Evolutionary conservation across 2,329 filamentous ascomycete species (phyloP).

Genomic region (Huntiella savannae): DNA sequence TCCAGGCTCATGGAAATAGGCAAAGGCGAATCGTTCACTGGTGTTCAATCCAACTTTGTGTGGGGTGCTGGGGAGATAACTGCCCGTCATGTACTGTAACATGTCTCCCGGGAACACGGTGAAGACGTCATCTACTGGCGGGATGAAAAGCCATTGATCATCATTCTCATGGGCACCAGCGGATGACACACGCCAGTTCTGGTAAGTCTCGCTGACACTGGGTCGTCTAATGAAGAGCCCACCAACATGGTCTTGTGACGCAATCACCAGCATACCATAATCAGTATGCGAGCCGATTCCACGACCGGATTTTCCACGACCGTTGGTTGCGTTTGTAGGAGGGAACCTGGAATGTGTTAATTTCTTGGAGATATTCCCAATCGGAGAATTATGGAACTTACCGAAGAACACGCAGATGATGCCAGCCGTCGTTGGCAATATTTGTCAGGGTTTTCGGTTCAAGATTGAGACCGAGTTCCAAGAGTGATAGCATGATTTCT

Average conservation of each 20-base stretch:
- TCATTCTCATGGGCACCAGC: slow-evolving; percentile 27
- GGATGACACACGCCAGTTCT: slow-evolving; percentile 27
- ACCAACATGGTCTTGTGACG: slow-evolving; percentile 29
- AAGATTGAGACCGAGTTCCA: slow-evolving; percentile 25
- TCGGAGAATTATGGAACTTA: slow-evolving; percentile 12
- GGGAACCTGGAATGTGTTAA: slow-evolving; percentile 17
- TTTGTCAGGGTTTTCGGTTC: slow-evolving; percentile 22
- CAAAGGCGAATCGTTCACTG: slow-evolving; percentile 27
- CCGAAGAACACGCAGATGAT: slow-evolving; percentile 30
- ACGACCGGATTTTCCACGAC: slow-evolving; percentile 28
- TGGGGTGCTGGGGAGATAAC: slow-evolving; percentile 26
- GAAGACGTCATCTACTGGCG: slow-evolving; percentile 24
- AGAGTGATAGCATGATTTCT: slow-evolving; percentile 26
- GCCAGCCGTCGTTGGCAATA: slow-evolving; percentile 29
- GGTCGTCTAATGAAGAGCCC: slow-evolving; percentile 28
- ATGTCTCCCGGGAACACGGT: slow-evolving; percentile 34
- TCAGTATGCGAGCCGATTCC: slow-evolving; percentile 34
- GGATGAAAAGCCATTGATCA: slow-evolving; percentile 28
- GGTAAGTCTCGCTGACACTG: slow-evolving; percentile 20
- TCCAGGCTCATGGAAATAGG: slow-evolving; percentile 32
- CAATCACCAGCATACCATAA: slow-evolving; percentile 31
- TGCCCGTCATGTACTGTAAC: slow-evolving; percentile 31
- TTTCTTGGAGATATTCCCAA: background rate
- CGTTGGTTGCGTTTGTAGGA: slow-evolving; percentile 21
- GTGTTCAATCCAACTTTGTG: slow-evolving; percentile 33